These are phyloP conservation scores for Venturia oleaginea DNA, from an alignment of 2,329 filamentous ascomycete genomes.

Conservation along the genomic window DNA sequence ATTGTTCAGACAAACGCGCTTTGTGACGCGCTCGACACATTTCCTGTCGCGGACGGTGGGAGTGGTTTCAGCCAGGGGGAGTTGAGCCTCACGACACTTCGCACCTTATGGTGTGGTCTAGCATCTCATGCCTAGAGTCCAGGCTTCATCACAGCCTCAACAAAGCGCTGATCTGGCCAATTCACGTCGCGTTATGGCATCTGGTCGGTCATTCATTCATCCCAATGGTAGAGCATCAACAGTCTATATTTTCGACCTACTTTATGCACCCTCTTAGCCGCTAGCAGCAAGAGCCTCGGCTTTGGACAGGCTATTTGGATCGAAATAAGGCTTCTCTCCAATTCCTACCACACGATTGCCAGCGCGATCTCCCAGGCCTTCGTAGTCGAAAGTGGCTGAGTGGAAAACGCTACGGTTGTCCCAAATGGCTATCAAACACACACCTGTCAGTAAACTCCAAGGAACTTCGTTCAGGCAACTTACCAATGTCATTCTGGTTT, in stretches of 20 bases:
- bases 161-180: not conserved
- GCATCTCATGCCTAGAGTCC: not conserved
- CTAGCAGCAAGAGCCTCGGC: not conserved
- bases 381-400: slow-evolving; percentile 52
- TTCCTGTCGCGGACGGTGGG: not conserved
- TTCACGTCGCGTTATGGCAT: not conserved
- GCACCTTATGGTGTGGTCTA: not conserved
- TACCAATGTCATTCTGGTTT: slow-evolving; percentile 29
- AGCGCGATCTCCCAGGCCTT: slow-evolving; percentile 40
- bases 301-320: slow-evolving; percentile 36
- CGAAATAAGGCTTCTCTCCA: slow-evolving; percentile 47
- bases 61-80: not conserved
- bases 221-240: not conserved
- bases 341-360: slow-evolving; percentile 46
- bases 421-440: slow-evolving; percentile 45
- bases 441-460: not conserved
- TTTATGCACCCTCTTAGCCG: not conserved
- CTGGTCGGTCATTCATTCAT: no score
- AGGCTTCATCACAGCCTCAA: not conserved
- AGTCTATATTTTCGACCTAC: not conserved
- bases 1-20: not conserved
- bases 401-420: slow-evolving; percentile 51
- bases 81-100: not conserved
- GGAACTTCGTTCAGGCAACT: slow-evolving; percentile 1
- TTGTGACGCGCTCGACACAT: not conserved